Evolutionary conservation across 768 basidiomycete species (phyloP).

Genomic region (Naganishia vishniacii): DNA sequence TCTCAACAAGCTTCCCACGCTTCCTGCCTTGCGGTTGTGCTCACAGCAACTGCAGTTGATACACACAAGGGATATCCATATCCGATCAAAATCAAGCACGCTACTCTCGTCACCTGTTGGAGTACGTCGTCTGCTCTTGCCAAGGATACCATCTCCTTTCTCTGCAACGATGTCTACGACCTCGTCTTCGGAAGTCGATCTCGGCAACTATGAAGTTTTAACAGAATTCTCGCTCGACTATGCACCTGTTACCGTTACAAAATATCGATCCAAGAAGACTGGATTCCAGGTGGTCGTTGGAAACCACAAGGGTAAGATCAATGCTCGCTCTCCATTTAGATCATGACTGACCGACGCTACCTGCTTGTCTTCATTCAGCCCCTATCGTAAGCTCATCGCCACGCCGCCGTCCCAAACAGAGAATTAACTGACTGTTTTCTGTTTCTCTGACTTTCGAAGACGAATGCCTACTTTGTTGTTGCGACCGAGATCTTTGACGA

Average conservation of each 20-base stretch:
- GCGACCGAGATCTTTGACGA: slow-evolving; percentile 93
- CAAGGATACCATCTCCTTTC: background rate
- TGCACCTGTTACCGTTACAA: slow-evolving; percentile 73
- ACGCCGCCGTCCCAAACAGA: background rate
- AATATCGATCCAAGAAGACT: slow-evolving; percentile 79
- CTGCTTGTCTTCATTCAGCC: background rate
- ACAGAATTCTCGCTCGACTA: slow-evolving; percentile 70
- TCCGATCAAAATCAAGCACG: background rate
- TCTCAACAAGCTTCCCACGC: background rate
- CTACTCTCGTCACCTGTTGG: background rate
- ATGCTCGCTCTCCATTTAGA: no score
- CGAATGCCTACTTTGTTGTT: slow-evolving; percentile 85
- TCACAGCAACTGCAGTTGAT: background rate
- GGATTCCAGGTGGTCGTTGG: slow-evolving; percentile 87
- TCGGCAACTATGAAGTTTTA: slow-evolving; percentile 76
- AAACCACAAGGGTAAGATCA: slow-evolving; percentile 59
- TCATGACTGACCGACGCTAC: background rate
- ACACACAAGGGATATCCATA: background rate
- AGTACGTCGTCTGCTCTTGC: background rate
- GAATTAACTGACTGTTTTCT: slow-evolving; percentile 45
- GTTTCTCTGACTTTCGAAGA: slow-evolving; percentile 59
- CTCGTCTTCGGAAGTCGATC: slow-evolving; percentile 42
- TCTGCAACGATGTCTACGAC: slow-evolving; percentile 8
- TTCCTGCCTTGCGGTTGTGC: background rate
- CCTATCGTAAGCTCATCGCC: slow-evolving; percentile 31